These are phyloP conservation scores for Thymus quinquecostatus DNA, from an alignment of 257 asterid species.

Conservation along the genomic window DNA sequence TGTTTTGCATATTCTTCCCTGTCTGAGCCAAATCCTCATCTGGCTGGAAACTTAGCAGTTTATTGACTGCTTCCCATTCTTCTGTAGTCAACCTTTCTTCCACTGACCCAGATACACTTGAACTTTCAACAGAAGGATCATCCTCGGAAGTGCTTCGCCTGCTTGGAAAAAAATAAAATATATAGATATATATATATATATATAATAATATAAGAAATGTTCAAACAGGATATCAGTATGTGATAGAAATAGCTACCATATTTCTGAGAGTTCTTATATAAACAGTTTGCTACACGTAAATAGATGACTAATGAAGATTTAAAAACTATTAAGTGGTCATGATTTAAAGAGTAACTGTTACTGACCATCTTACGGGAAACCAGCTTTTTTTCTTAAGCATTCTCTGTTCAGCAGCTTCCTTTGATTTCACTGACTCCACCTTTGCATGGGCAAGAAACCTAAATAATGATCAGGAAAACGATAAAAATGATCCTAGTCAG, in stretches of 20 bases:
- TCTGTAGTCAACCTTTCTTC: constrained; percentile 90
- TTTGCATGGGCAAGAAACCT: constrained; percentile 99
- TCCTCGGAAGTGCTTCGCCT: constrained; percentile 78
- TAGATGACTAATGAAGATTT: constrained; percentile 11
- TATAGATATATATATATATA: too few species aligned
- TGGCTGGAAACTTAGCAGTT: constrained; percentile 86
- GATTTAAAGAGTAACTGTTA: constrained; percentile 25
- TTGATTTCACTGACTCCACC: constrained; percentile 92
- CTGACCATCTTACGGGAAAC: constrained; percentile 93
- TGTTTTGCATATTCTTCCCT: constrained; percentile 77
- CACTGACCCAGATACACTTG: constrained; percentile 60
- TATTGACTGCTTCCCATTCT: constrained; percentile 98
- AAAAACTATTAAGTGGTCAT: constrained; percentile 11
- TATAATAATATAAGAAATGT: neutral
- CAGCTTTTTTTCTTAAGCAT: constrained; percentile 75
- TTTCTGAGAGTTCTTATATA: constrained; percentile 22
- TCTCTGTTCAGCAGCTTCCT: constrained; percentile 92
- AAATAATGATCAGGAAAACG: constrained; percentile 37
- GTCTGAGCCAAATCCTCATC: constrained; percentile 76
- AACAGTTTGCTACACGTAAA: constrained; percentile 9
- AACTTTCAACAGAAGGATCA: constrained; percentile 50
- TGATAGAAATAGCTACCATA: constrained; percentile 16
- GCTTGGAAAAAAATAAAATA: constrained; percentile 28
- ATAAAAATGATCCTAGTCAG: constrained; percentile 20
- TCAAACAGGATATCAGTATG: neutral